These are phyloP conservation scores for Metrosideros polymorpha DNA, from an alignment of 441 rosid genomes.

Conservation along the genomic window DNA sequence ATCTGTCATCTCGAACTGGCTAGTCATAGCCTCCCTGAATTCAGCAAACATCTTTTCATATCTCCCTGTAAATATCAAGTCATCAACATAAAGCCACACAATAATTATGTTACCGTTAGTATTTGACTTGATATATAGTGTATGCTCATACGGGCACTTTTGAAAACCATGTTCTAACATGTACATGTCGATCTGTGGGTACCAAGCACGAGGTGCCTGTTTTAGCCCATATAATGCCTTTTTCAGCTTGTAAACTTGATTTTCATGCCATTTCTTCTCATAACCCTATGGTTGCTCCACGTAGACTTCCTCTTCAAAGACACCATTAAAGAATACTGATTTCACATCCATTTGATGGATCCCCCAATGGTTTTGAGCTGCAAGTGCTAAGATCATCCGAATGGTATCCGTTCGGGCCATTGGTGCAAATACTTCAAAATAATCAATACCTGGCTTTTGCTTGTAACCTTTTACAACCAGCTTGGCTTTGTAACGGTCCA, in stretches of 20 bases:
- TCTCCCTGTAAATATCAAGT: no score
- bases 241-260: not conserved
- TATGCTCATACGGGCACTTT: not conserved
- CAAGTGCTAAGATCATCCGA: no score
- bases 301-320: not conserved
- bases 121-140: not conserved
- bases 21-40: no score
- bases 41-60: no score
- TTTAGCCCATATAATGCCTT: not conserved
- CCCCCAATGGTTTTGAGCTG: not conserved
- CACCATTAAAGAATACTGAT: no score
- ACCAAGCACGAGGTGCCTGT: not conserved
- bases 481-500: not conserved
- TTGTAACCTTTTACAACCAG: not conserved
- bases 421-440: no score
- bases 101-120: no score
- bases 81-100: no score
- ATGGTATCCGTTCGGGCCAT: not conserved
- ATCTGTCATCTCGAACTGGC: no score
- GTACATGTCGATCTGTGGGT: not conserved
- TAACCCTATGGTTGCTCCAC: not conserved
- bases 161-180: not conserved
- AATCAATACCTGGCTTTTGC: not conserved
- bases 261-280: not conserved
- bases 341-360: not conserved